These are phyloP conservation scores for Acanthamoeba healyi DNA, from an alignment of 208 protist species.

Conservation along the genomic window DNA sequence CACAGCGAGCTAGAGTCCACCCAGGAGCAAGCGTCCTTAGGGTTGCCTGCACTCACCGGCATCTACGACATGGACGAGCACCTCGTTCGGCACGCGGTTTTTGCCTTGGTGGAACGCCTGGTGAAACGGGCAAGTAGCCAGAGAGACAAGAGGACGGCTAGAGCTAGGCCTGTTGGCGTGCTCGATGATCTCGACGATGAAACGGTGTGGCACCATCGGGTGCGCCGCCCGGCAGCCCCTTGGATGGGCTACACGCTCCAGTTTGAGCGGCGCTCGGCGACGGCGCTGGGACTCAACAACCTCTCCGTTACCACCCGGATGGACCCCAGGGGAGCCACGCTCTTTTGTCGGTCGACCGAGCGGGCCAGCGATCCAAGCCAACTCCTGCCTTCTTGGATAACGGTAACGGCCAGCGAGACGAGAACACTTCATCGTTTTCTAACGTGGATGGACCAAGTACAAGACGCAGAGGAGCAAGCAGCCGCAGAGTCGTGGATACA, in stretches of 20 bases:
- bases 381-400: not conserved
- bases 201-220: not conserved
- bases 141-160: not conserved
- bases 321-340: not conserved
- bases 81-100: not conserved
- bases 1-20: not conserved
- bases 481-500: not conserved
- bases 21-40: not conserved
- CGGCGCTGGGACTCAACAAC: not conserved
- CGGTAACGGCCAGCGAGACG: not conserved
- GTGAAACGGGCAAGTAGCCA: not conserved
- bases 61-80: not conserved
- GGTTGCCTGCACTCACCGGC: not conserved
- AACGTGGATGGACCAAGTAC: not conserved
- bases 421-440: not conserved
- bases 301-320: not conserved
- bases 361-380: not conserved
- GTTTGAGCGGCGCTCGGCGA: not conserved
- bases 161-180: not conserved
- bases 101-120: not conserved
- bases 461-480: not conserved
- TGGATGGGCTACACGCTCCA: not conserved
- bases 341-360: not conserved
- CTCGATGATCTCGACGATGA: not conserved
- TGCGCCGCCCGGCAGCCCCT: not conserved